phyloP scores from a whole-genome alignment of 176 grass and related monocot species.

The Triticum dicoccoides region DNA sequence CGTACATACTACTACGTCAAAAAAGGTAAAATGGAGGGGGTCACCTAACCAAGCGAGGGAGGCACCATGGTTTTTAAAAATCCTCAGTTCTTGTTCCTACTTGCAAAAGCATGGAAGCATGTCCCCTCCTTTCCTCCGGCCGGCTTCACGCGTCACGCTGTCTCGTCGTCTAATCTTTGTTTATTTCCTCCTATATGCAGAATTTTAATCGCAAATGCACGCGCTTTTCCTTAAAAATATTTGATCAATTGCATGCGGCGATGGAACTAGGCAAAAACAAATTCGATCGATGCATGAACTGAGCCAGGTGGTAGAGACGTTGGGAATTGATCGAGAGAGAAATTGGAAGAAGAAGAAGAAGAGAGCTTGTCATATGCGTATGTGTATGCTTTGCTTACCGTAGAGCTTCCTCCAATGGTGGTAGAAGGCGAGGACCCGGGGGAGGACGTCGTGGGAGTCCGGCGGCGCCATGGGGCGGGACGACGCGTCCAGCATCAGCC shows the following conservation, averaged over 20 bases:
- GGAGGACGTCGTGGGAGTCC: slow-evolving; percentile 73
- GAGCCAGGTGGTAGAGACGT: no score
- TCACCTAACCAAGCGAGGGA: slow-evolving; percentile 32
- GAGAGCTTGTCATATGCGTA: no score
- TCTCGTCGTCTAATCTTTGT: slow-evolving; percentile 10
- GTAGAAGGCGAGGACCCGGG: slow-evolving; percentile 89
- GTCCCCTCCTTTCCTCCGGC: slow-evolving; percentile 45
- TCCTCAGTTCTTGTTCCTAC: slow-evolving; percentile 29
- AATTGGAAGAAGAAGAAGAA: not conserved
- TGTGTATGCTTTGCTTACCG: slow-evolving; percentile 31
- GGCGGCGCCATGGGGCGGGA: slow-evolving; percentile 52
- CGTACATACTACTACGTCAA: not conserved
- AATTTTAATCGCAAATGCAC: not conserved
- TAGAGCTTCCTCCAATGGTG: slow-evolving; percentile 91
- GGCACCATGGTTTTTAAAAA: slow-evolving; percentile 23
- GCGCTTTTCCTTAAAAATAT: not conserved
- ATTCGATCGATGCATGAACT: not conserved
- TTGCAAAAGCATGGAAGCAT: slow-evolving; percentile 57
- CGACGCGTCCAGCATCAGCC: slow-evolving; percentile 67
- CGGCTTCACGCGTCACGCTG: slow-evolving; percentile 34
- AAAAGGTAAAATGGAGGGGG: slow-evolving; percentile 24
- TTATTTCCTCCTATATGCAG: not conserved
- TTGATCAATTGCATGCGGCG: no score
- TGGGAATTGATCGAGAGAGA: no score
- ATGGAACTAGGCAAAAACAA: not conserved